phyloP scores from a whole-genome alignment of 768 basidiomycete species.

The Trametes punicea region DNA sequence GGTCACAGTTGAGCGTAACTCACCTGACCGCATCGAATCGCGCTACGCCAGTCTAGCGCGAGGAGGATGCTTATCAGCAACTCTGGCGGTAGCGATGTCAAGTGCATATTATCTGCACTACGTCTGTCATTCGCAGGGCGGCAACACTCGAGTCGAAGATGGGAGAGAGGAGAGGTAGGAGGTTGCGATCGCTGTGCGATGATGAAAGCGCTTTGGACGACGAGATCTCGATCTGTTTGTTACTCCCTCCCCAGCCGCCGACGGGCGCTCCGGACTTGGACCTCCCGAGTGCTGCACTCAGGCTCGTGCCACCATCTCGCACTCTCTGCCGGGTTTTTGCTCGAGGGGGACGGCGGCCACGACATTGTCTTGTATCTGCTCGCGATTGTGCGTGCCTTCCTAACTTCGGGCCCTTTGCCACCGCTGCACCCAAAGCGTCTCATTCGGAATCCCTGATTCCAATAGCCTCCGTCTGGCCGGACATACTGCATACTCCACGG shows the following conservation, averaged over 20 bases:
- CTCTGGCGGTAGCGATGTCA: conserved; percentile 21
- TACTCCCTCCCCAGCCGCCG: neutral
- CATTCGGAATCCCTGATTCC: neutral
- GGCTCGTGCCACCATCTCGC: too few species aligned
- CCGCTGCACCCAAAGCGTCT: neutral
- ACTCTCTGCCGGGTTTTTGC: too few species aligned
- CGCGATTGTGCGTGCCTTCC: too few species aligned
- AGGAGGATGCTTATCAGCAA: conserved; percentile 22
- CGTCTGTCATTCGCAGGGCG: too few species aligned
- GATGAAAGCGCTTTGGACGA: neutral
- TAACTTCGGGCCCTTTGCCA: too few species aligned
- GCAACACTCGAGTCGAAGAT: neutral
- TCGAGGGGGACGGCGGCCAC: too few species aligned
- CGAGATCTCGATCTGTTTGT: neutral
- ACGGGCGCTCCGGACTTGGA: neutral
- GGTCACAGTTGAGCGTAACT: neutral
- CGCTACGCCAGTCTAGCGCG: conserved; percentile 17
- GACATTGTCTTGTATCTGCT: too few species aligned
- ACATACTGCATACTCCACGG: neutral
- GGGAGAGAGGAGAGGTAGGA: neutral
- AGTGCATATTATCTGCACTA: neutral
- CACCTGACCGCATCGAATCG: conserved; percentile 25
- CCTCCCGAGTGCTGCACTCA: too few species aligned
- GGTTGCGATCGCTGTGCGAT: neutral
- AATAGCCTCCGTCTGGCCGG: neutral